These are phyloP conservation scores for Monosporozyma solicola DNA, from an alignment of 805 yeast genomes.

Conservation along the genomic window DNA sequence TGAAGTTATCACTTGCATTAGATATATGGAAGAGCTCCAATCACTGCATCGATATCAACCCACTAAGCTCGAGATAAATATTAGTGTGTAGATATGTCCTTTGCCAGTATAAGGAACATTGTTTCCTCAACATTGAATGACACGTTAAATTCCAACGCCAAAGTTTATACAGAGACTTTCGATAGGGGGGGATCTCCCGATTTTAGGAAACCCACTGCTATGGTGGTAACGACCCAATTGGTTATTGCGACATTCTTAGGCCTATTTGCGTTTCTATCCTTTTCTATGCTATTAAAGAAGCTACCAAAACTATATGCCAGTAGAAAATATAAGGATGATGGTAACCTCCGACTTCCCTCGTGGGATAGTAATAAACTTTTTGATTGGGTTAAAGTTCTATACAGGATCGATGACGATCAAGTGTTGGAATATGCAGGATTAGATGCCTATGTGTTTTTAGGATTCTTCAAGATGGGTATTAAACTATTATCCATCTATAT, in stretches of 20 bases:
- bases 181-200: constrained; percentile 14
- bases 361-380: constrained; percentile 43
- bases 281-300: constrained; percentile 59
- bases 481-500: constrained; percentile 56
- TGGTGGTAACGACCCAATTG: constrained; percentile 73
- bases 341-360: constrained; percentile 22
- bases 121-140: not conserved
- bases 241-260: constrained; percentile 65
- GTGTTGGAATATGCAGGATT: constrained; percentile 84
- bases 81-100: not conserved
- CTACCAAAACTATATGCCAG: constrained; percentile 85
- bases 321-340: constrained; percentile 36
- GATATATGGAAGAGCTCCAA: not conserved
- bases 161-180: not conserved
- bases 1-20: not conserved
- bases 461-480: constrained; percentile 84
- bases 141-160: not conserved
- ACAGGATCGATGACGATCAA: constrained; percentile 59
- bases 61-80: no score
- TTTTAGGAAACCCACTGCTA: constrained; percentile 31
- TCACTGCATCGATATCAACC: not conserved
- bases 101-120: not conserved
- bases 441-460: constrained; percentile 87
- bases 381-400: constrained; percentile 73
- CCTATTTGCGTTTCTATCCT: constrained; percentile 51